Base-by-base conservation (phyloP, 1,284 basidiomycete genomes). In the Abortiporus biennis region DNA sequence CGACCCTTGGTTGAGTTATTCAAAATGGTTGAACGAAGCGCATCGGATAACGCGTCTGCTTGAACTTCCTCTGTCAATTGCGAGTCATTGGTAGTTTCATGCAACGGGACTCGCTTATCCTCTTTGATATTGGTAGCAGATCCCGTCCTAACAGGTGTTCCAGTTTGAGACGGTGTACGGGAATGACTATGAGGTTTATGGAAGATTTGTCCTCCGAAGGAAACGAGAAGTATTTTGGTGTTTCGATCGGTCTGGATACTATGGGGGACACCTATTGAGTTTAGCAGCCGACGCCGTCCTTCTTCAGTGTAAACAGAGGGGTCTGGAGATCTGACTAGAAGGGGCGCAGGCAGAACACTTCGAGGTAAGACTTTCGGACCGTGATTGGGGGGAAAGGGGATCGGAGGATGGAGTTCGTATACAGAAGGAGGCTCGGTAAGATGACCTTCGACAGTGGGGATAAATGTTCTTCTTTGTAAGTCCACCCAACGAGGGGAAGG, bases 171-270 rank as follows among this genome's bases (percentile, higher is more conserved):
- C 16, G 23, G 24, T 1, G 51, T 46, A 5, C 57, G 59, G 44
- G 69, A 74, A 12, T 61, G 61, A 47, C 65, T 63, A 27, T 59
- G 64, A 3, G 84, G 84, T 24, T 71, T 71, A 40, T 75, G 74
- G 57, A 88, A 81, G 12, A 79, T 65, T 52, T 88, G 85, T 0
- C 85, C 85, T 4, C 85, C 85, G 54, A 89, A 89, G 1, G 83
- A 87, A 9, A 89, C 83, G 22, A 88, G 65, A 19, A 88, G 67
- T 34, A 89, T 74, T 54, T 74, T 80, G 4, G 74, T 79, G 25
- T 51, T 57, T 4, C 54, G 38, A 0, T 66, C 61, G 44, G 77
- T 68, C 38, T 78, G 74, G 4, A 74, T 58, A 15, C 72, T 51
- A 3, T 46, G 38, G 0, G 85, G 81, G 0, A 89, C 63, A 22